Base-by-base conservation (phyloP, 73 alveolate genomes). In the Paramecium tetraurelia region DNA sequence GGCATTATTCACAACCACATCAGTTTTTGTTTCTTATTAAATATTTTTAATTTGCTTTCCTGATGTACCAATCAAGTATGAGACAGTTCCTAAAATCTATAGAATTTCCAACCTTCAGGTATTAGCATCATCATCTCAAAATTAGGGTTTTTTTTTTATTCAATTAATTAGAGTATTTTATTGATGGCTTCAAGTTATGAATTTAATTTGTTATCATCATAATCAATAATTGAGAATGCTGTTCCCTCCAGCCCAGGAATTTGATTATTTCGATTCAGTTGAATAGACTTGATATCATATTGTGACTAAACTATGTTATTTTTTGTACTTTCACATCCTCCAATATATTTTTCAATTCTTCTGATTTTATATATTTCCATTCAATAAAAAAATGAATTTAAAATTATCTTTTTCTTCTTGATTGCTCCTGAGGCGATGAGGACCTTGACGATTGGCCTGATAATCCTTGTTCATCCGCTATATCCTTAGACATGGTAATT, bases 1-100 rank as follows among this genome's bases (percentile, higher is more conserved):
- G 24, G 84, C 50, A 31, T 27, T 31, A 63, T 63, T 63, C 31
- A 63, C 84, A 12, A 63, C 48, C 9, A 63, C 10, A 27, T 10
- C 46, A 3, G 48, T 27, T 27, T 63, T 53, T 80, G 31, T 80
- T 20, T 80, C 90, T 9, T 18, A 18, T 63, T n/a, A 16, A 14
- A 80, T 80, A 38, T 44, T 44, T 43, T 41, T 80, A 63, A 80
- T 80, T 48, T 80, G 29, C 18, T 63, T 63, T 46, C 76, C 90
- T 43, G n/a, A 38, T 14, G 71, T 8, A 0, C 76, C 76, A 4
- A 80, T 80, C 14, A 24, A 44, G 57, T 44, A 80, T 14, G 90
- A 22, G 33, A 80, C 90, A 44, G 33, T 80, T 35, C 90, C 50
- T 18, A 43, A 18, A 22, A 16, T 36, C 6, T 21, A 80, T 10